Base-by-base conservation (phyloP, 2,329 filamentous ascomycete species). In the Raffaelea albimanens region DNA sequence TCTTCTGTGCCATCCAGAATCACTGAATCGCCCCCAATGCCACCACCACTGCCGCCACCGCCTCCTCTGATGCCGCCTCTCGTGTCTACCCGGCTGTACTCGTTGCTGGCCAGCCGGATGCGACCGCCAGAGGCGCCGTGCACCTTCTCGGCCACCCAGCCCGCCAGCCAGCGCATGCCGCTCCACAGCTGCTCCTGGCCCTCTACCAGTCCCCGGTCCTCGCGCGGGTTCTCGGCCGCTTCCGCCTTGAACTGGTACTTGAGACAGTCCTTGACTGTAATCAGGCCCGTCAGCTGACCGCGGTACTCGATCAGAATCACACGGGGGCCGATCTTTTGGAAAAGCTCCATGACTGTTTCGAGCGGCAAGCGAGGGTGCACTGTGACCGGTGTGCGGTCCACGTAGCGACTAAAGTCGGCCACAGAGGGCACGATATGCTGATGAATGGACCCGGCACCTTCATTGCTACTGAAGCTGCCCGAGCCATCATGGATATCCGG, bases 171-270 rank as follows among this genome's bases (percentile, higher is more conserved):
- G 47, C 67, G 70, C 38, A 87, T 69, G 7, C 75, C 52, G 5
- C 61, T 67, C 83, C 84, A 88, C 1, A 89, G 61, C 53, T 70
- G 70, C 58, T 86, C 84, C 59, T 87, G 78, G 4, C 71, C 67
- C 50, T 79, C 75, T 31, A 71, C 64, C 46, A 78, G 63, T 18
- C 20, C 16, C 22, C 69, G 65, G 40, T 74, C 68, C 49, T 83
- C 78, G n/a, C 50, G 52, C 20, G 46, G 36, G 57, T 87, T 82
- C 65, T 93, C 89, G 39, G 85, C 80, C 9, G 87, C 87, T 64
- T 98, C 93, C 1, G 86, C 87, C 69, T 93, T 94, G 76, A 97
- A 95, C 64, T 98, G 91, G 60, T 95, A 97, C 63, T 93, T 95
- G 48, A 98, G 70, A 56, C 93, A 97, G 63, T 98, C 93, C 64